These are phyloP conservation scores for Pilasporangium apinafurcum DNA, from an alignment of 352 stramenopile species.

Conservation along the genomic window DNA sequence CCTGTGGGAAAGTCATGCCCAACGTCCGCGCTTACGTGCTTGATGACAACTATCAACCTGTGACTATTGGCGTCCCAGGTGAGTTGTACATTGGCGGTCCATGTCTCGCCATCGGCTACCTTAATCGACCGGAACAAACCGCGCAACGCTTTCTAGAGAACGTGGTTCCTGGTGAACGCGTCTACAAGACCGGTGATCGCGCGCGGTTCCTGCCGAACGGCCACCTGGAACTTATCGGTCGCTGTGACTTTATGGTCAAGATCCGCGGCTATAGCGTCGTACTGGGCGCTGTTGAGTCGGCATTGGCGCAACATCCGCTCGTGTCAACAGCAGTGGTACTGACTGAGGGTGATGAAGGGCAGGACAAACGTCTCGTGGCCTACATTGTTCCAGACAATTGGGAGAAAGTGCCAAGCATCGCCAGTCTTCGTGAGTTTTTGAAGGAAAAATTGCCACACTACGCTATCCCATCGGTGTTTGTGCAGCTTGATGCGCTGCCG, in stretches of 20 bases:
- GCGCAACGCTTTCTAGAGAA: slow-evolving; percentile 71
- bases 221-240: slow-evolving; percentile 89
- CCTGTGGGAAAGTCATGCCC: slow-evolving; percentile 81
- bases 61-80: slow-evolving; percentile 62
- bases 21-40: slow-evolving; percentile 78
- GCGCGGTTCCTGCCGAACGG: slow-evolving; percentile 87
- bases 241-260: slow-evolving; percentile 96
- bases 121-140: slow-evolving; percentile 75
- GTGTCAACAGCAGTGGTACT: slow-evolving; percentile 89
- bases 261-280: slow-evolving; percentile 94
- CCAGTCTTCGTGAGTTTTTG: slow-evolving; percentile 58
- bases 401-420: slow-evolving; percentile 55
- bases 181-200: slow-evolving; percentile 92
- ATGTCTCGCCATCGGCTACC: slow-evolving; percentile 81
- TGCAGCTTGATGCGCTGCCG: slow-evolving; percentile 79
- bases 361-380: slow-evolving; percentile 90
- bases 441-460: slow-evolving; percentile 79
- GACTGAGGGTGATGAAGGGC: slow-evolving; percentile 74
- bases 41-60: slow-evolving; percentile 57
- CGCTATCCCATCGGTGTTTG: slow-evolving; percentile 73
- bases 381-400: slow-evolving; percentile 86
- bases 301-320: slow-evolving; percentile 78
- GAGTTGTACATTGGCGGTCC: slow-evolving; percentile 85
- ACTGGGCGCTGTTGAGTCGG: slow-evolving; percentile 87
- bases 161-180: slow-evolving; percentile 51